phyloP scores from a whole-genome alignment of 208 protist species.

The Acanthamoeba royreba region DNA sequence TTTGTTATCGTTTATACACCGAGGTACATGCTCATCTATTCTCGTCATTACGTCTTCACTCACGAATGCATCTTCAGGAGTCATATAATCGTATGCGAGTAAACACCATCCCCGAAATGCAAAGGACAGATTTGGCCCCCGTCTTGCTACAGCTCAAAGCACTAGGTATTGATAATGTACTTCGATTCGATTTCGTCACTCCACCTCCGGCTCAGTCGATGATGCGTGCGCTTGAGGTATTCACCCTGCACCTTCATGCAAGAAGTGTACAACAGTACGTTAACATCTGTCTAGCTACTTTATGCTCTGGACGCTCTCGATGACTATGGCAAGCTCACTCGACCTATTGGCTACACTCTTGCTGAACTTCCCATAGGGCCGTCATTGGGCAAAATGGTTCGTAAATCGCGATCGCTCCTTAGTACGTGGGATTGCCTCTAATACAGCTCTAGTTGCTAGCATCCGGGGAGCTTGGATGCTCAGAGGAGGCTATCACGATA shows the following conservation, averaged over 20 bases:
- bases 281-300: slow-evolving; percentile 59
- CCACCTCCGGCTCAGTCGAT: slow-evolving; percentile 74
- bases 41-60: not conserved
- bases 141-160: slow-evolving; percentile 84
- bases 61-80: slow-evolving; percentile 69
- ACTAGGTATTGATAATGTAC: slow-evolving; percentile 83
- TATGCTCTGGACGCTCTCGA: slow-evolving; percentile 84
- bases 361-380: slow-evolving; percentile 82
- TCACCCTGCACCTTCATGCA: too few relatives aligned
- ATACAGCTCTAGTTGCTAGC: slow-evolving; percentile 49
- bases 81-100: not conserved
- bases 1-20: slow-evolving; percentile 81
- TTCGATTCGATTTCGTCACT: slow-evolving; percentile 85
- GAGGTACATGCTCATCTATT: slow-evolving; percentile 57
- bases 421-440: not conserved
- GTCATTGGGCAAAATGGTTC: slow-evolving; percentile 71
- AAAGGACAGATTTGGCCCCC: slow-evolving; percentile 68
- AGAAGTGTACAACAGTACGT: not conserved
- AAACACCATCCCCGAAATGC: slow-evolving; percentile 20
- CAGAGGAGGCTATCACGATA: slow-evolving; percentile 68
- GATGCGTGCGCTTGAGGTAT: slow-evolving; percentile 72
- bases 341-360: slow-evolving; percentile 75
- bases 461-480: slow-evolving; percentile 59
- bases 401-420: not conserved
- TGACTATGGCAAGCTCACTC: slow-evolving; percentile 65